phyloP scores from a whole-genome alignment of 2,329 filamentous ascomycete genomes.

The Paraphoma sp. region DNA sequence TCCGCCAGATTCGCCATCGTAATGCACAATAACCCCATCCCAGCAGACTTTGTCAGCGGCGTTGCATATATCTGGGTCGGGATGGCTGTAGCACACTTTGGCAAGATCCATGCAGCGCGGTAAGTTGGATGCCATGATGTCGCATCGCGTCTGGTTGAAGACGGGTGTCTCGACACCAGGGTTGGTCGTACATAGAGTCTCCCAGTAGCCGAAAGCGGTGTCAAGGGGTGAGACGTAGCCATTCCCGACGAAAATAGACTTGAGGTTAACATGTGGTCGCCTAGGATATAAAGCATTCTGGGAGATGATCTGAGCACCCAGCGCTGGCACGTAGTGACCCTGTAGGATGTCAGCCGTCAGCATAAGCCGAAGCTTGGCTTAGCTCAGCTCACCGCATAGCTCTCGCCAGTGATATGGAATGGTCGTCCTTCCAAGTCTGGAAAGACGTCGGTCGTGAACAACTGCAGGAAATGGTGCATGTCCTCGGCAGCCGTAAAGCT shows the following conservation, averaged over 20 bases:
- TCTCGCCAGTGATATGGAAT: conserved; percentile 59
- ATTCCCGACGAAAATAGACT: conserved; percentile 57
- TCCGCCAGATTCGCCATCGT: conserved; percentile 49
- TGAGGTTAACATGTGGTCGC: conserved; percentile 51
- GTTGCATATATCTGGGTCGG: conserved; percentile 51
- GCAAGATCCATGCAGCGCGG: conserved; percentile 54
- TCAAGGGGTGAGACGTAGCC: conserved; percentile 54
- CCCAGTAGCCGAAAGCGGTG: conserved; percentile 53
- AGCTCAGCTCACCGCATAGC: conserved; percentile 51
- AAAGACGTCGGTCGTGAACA: conserved; percentile 56
- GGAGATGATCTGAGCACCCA: conserved; percentile 53
- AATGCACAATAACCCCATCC: conserved; percentile 48
- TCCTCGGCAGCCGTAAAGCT: conserved; percentile 56
- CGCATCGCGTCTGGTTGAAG: conserved; percentile 55
- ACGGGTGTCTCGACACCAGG: conserved; percentile 51
- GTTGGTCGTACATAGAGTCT: conserved; percentile 56
- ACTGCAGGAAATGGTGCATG: conserved; percentile 58
- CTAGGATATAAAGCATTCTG: conserved; percentile 53
- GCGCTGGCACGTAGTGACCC: conserved; percentile 58
- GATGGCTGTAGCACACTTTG: conserved; percentile 49
- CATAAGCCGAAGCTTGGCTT: not conserved
- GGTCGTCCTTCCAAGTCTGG: conserved; percentile 47
- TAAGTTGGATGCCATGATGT: conserved; percentile 54
- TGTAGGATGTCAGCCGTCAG: conserved; percentile 14
- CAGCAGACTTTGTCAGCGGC: conserved; percentile 48